Conservation (phyloP, 345 rosid genomes). For the Corchorus olitorius region DNA sequence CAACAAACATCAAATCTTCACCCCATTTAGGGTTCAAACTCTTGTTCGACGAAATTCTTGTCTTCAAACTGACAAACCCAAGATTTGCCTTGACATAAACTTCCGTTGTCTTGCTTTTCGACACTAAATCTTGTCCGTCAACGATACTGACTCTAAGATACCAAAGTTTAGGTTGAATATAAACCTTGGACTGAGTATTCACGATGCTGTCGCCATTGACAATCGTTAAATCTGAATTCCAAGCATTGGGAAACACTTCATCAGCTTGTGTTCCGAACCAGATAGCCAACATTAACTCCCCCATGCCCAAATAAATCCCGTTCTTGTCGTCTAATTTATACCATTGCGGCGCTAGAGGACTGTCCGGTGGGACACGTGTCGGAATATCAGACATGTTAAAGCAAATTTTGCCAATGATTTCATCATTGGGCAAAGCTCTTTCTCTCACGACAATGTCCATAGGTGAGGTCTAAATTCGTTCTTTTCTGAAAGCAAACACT, state of each 20-base stretch:
- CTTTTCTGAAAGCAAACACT: slow-evolving; percentile 41
- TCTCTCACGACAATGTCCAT: slow-evolving; percentile 26
- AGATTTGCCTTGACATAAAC: slow-evolving; percentile 63
- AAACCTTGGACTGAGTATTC: slow-evolving; percentile 71
- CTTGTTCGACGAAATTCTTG: slow-evolving; percentile 40
- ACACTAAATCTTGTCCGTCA: slow-evolving; percentile 76
- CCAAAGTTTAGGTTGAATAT: slow-evolving; percentile 82
- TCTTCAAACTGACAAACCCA: slow-evolving; percentile 68
- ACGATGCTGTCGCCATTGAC: slow-evolving; percentile 66
- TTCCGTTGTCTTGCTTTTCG: slow-evolving; percentile 63
- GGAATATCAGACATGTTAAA: slow-evolving; percentile 48
- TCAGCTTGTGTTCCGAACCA: slow-evolving; percentile 45
- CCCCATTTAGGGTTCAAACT: slow-evolving; percentile 67
- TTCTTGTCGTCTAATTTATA: slow-evolving; percentile 41
- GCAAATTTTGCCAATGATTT: slow-evolving; percentile 33
- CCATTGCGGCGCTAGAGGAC: slow-evolving; percentile 63
- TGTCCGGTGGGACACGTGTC: slow-evolving; percentile 52
- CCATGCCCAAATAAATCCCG: slow-evolving; percentile 31
- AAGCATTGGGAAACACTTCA: slow-evolving; percentile 52
- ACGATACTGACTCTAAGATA: slow-evolving; percentile 75
- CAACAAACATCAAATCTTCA: slow-evolving; percentile 81
- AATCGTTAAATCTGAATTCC: slow-evolving; percentile 73
- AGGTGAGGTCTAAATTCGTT: slow-evolving; percentile 28
- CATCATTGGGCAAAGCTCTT: background rate
- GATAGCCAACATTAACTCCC: slow-evolving; percentile 54